Percentiles rank a stretch among this genome's conserved stretches.
phyloP scores from a whole-genome alignment of 345 rosid species.

The Dipteronia dyeriana region DNA sequence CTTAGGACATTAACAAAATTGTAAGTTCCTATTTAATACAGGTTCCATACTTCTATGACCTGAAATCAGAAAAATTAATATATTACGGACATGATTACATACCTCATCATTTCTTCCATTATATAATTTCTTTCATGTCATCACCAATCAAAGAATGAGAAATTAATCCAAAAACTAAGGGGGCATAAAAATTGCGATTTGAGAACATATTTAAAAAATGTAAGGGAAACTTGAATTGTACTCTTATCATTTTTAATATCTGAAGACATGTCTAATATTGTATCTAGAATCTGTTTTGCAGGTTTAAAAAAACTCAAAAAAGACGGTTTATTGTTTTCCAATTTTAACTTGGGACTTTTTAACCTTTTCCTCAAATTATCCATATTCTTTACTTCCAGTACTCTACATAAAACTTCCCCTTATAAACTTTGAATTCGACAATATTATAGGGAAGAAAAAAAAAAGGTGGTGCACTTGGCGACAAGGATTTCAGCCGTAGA shows the following conservation, averaged over 20 bases:
- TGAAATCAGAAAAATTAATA: neutral
- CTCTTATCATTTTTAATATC: neutral
- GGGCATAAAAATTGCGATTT: neutral
- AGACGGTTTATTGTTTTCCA: neutral
- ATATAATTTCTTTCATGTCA: neutral
- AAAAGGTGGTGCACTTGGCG: too few relatives aligned
- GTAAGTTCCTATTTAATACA: neutral
- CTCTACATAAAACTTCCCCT: too few relatives aligned
- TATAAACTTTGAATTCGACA: too few relatives aligned
- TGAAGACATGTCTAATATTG: neutral
- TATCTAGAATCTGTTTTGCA: neutral
- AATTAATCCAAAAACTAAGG: neutral
- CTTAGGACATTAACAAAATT: neutral
- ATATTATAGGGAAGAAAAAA: too few relatives aligned
- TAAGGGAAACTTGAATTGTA: neutral
- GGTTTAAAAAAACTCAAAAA: neutral
- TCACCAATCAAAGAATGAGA: conserved; percentile 2
- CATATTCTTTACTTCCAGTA: neutral
- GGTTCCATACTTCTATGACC: conserved; percentile 3
- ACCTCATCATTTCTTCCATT: neutral
- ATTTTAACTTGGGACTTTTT: neutral
- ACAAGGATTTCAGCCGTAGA: too few relatives aligned
- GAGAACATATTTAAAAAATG: too few relatives aligned
- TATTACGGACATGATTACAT: neutral
- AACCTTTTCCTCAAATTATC: neutral